Evolutionary conservation across 1,284 basidiomycete species (phyloP).

Genomic region (Sutorius eximius): DNA sequence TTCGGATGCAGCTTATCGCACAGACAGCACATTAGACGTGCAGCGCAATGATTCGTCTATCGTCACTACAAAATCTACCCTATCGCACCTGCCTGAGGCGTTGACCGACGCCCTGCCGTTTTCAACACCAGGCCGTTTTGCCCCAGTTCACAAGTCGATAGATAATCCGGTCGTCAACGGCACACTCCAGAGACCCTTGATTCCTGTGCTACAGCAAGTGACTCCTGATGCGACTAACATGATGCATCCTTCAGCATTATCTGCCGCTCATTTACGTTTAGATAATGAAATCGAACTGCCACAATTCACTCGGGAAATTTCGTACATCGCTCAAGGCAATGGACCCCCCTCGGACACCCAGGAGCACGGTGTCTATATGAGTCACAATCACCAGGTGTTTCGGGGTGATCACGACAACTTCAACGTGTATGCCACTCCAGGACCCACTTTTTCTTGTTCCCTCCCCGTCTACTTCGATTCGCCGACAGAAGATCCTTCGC

Average conservation of each 20-base stretch:
- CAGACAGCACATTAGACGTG: not conserved
- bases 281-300: slow-evolving; percentile 8
- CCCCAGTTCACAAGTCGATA: slow-evolving; percentile 9
- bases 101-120: slow-evolving; percentile 19
- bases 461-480: slow-evolving; percentile 49
- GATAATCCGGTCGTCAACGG: not conserved
- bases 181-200: slow-evolving; percentile 2
- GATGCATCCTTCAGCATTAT: slow-evolving; percentile 12
- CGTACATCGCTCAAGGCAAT: slow-evolving; percentile 10
- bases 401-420: slow-evolving; percentile 3
- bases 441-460: slow-evolving; percentile 31
- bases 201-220: slow-evolving; percentile 11
- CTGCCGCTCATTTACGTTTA: slow-evolving; percentile 21
- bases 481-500: slow-evolving; percentile 49
- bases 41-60: slow-evolving; percentile 1
- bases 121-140: slow-evolving; percentile 30
- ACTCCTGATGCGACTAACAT: slow-evolving; percentile 7
- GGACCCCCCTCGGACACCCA: slow-evolving; percentile 19
- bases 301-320: slow-evolving; percentile 8
- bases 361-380: slow-evolving; percentile 1
- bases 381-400: slow-evolving; percentile 4
- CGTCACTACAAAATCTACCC: not conserved
- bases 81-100: not conserved
- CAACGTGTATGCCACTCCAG: slow-evolving; percentile 34
- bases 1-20: slow-evolving; percentile 4